These are phyloP conservation scores for Globisporangium barbulae DNA, from an alignment of 352 stramenopile species.

Conservation along the genomic window DNA sequence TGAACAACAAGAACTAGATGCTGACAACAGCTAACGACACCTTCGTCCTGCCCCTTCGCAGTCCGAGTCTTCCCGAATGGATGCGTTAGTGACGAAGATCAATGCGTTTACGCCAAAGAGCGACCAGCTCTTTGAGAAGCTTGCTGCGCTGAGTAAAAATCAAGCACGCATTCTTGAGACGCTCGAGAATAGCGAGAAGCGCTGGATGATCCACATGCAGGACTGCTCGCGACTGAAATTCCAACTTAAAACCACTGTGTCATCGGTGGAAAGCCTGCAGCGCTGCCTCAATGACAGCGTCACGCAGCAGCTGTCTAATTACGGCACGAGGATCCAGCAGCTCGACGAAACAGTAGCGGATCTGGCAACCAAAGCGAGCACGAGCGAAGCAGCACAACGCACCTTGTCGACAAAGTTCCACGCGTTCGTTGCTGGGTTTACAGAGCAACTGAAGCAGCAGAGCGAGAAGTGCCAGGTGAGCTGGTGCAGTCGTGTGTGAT, in stretches of 20 bases:
- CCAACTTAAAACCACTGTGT: background rate
- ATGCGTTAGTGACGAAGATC: conserved; percentile 52
- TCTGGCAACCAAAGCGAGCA: conserved; percentile 18
- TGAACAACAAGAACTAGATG: too few relatives aligned
- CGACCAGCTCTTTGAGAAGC: conserved; percentile 24
- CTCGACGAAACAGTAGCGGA: conserved; percentile 18
- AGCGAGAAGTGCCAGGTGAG: conserved; percentile 27
- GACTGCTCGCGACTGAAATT: background rate
- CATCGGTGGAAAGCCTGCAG: background rate
- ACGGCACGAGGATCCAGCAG: conserved; percentile 15
- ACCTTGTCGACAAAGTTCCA: conserved; percentile 38
- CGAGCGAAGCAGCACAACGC: conserved; percentile 25
- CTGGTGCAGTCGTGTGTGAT: background rate
- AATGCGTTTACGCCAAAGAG: conserved; percentile 44
- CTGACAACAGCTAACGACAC: background rate
- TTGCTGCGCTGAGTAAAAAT: conserved; percentile 17
- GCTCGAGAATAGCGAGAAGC: background rate
- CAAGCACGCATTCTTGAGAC: conserved; percentile 11
- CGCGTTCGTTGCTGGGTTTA: conserved; percentile 20
- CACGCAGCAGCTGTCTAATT: background rate
- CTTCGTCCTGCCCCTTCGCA: conserved; percentile 12
- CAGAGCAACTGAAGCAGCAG: conserved; percentile 28
- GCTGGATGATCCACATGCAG: background rate
- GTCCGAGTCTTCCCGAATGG: conserved; percentile 43
- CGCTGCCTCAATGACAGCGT: background rate